Conservation (phyloP, 257 asterid genomes). For the Salvia miltiorrhiza region DNA sequence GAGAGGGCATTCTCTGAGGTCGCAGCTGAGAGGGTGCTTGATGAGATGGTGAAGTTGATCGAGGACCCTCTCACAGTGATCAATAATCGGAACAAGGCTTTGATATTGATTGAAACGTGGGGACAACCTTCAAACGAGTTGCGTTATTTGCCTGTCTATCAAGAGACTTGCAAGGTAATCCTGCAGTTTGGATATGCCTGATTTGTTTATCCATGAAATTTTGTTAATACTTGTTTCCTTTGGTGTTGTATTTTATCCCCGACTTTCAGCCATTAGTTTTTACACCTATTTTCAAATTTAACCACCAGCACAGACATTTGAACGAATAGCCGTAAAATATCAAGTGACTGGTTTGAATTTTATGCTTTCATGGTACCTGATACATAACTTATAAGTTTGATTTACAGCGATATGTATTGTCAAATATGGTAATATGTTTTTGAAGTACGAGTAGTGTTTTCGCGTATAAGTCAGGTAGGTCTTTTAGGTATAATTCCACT, state of each 20-base stretch:
- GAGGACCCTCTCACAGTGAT: conserved; percentile 81
- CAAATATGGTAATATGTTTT: neutral
- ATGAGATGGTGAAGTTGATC: conserved; percentile 94
- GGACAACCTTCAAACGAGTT: conserved; percentile 83
- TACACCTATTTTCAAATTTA: neutral
- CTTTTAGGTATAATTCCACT: neutral
- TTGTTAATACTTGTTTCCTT: neutral
- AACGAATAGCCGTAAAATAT: neutral
- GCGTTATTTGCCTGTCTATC: conserved; percentile 85
- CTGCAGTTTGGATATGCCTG: conserved; percentile 6
- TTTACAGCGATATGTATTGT: neutral
- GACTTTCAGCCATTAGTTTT: neutral
- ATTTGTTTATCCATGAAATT: neutral
- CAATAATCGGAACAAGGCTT: conserved; percentile 81
- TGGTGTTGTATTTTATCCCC: neutral
- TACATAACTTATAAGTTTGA: neutral
- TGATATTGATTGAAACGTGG: conserved; percentile 86
- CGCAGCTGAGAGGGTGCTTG: conserved; percentile 90
- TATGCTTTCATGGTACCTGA: neutral
- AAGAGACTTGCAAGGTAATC: conserved; percentile 92
- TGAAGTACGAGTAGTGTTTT: neutral
- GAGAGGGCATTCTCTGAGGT: conserved; percentile 88
- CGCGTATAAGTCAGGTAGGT: neutral
- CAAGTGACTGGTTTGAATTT: neutral
- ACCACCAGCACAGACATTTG: neutral